Base-by-base conservation (phyloP, 139 green algal genomes). In the Coelastrella sp. region DNA sequence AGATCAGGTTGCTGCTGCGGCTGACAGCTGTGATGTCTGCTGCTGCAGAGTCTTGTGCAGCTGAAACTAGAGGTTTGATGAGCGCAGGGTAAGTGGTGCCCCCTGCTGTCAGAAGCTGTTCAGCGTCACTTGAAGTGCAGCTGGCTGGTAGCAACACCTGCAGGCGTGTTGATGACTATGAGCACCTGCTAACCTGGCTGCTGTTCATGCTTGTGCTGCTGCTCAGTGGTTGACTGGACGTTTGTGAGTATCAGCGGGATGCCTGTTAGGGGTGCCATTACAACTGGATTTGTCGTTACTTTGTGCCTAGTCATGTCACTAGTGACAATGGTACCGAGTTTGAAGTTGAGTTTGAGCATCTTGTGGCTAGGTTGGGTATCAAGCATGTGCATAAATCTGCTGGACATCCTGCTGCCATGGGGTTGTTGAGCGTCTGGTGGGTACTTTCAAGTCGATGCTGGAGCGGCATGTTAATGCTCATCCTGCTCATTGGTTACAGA, bases 201-300 rank as follows among this genome's bases (percentile, higher is more conserved):
- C 62, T 64, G 53, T 64, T 64, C 17, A n/a, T 4, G 13, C n/a
- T 15, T 19, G 11, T 41, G 45, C 45, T 64, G 72, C 40, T 38
- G 69, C 69, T 64, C 43, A n/a, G n/a, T n/a, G n/a, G n/a, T n/a
- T n/a, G n/a, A n/a, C n/a, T n/a, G n/a, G 25, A 19, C 7, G 59
- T 13, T 41, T 38, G 30, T 71, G 17, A 77, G 68, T 15, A 80
- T 7, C 53, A 82, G 75, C 21, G 35, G 75, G 51, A 38, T 60
- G 27, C 75, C 75, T 41, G 75, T 53, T n/a, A 82, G 75, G 37
- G 75, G 51, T 27, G 34, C 21, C 53, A 82, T 30, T 40, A 71
- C 11, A 40, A 6, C 6, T 71, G 62, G 62, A 71, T 71, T 13
- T 71, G 62, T 27, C 38, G 62, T 5, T 71, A 71, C 40, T 71